Evolutionary conservation across 2,329 filamentous ascomycete genomes (phyloP).

Genomic region (Fusarium brevicatenulatum): DNA sequence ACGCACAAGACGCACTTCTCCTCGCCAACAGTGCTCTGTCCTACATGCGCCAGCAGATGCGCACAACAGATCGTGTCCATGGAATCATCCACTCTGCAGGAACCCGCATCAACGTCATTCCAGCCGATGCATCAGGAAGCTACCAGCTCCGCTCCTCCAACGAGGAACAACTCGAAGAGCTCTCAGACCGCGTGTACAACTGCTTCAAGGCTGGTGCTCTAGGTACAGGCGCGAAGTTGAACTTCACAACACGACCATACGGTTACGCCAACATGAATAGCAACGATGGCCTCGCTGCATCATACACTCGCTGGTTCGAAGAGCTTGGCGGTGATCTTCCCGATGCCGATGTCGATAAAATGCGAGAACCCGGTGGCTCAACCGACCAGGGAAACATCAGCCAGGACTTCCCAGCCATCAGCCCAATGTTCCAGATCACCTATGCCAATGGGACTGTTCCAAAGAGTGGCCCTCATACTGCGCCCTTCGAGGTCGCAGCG

Average conservation of each 20-base stretch:
- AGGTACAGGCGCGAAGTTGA: constrained; percentile 48
- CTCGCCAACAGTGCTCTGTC: constrained; percentile 34
- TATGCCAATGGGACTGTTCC: constrained; percentile 39
- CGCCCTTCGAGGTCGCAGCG: constrained; percentile 61
- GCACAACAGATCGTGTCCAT: constrained; percentile 30
- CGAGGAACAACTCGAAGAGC: constrained; percentile 34
- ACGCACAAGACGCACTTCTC: constrained; percentile 37
- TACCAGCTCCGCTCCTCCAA: constrained; percentile 65
- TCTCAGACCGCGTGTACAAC: constrained; percentile 36
- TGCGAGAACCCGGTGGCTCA: constrained; percentile 34
- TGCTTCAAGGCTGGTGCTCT: constrained; percentile 46
- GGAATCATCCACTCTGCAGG: constrained; percentile 35
- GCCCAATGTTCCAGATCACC: constrained; percentile 42
- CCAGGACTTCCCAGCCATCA: constrained; percentile 44
- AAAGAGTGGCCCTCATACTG: constrained; percentile 59
- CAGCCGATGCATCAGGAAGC: constrained; percentile 65
- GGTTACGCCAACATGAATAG: constrained; percentile 48
- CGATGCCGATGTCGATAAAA: constrained; percentile 42
- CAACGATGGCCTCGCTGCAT: constrained; percentile 42
- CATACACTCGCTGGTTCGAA: constrained; percentile 40
- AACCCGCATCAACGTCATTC: constrained; percentile 40
- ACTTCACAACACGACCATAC: constrained; percentile 47
- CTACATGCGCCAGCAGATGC: constrained; percentile 35
- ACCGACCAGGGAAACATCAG: constrained; percentile 48
- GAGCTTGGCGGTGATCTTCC: constrained; percentile 39